Evolutionary conservation across 352 stramenopile genomes (phyloP).

Genomic region (Phytophthora citrophthora): DNA sequence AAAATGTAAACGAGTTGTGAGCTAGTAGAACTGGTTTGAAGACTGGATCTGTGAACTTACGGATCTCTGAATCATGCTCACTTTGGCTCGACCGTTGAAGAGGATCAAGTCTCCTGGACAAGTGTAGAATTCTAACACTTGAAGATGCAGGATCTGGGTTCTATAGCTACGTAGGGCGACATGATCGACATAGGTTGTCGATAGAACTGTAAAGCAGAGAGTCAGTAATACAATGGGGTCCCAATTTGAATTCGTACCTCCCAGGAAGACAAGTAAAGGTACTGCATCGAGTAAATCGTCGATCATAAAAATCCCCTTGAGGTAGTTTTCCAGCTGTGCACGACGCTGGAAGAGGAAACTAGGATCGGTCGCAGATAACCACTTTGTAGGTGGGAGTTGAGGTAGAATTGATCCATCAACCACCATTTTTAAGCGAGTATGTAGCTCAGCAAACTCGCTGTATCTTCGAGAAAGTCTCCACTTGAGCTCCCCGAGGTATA

Average conservation of each 20-base stretch:
- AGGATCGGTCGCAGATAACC: conserved; percentile 43
- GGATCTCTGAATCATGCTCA: conserved; percentile 57
- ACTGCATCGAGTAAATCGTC: conserved; percentile 45
- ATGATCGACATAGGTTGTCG: conserved; percentile 40
- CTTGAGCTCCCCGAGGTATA: conserved; percentile 41
- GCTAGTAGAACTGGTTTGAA: too few relatives aligned
- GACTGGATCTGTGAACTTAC: conserved; percentile 21
- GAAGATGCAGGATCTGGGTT: conserved; percentile 63
- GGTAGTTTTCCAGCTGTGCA: conserved; percentile 50
- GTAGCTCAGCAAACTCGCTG: conserved; percentile 52
- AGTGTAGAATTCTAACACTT: conserved; percentile 63
- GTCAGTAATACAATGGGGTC: not conserved
- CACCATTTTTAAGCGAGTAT: conserved; percentile 27
- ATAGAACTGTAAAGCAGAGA: conserved; percentile 29
- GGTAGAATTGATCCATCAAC: conserved; percentile 24
- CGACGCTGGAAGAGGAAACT: conserved; percentile 48
- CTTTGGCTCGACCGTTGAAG: conserved; percentile 57
- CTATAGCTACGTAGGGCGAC: conserved; percentile 33
- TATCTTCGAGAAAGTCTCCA: conserved; percentile 59
- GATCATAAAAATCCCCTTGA: conserved; percentile 54
- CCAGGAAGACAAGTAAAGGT: conserved; percentile 60
- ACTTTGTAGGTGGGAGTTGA: conserved; percentile 45
- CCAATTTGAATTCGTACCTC: conserved; percentile 33
- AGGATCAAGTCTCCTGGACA: conserved; percentile 59
- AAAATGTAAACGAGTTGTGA: not conserved